phyloP scores from a whole-genome alignment of 495 filamentous ascomycete species.

The Bombardia bombarda region DNA sequence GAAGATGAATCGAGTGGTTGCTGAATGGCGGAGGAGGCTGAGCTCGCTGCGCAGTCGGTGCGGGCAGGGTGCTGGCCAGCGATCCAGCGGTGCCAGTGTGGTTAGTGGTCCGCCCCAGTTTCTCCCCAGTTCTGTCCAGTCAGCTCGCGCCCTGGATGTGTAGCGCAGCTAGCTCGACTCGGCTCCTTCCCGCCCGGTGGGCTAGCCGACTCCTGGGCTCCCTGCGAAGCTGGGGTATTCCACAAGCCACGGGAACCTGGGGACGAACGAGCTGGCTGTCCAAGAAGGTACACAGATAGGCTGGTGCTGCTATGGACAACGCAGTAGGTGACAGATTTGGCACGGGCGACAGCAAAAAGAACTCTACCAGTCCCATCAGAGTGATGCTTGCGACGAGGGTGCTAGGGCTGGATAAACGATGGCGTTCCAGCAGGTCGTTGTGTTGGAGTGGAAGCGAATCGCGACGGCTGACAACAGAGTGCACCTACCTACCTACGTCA shows the following conservation, averaged over 20 bases:
- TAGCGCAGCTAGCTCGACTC: not conserved
- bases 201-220: not conserved
- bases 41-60: not conserved
- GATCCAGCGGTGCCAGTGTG: too few species aligned
- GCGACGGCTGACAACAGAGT: too few species aligned
- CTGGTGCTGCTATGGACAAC: not conserved
- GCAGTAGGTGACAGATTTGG: not conserved
- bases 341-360: not conserved
- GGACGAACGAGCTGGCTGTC: too few species aligned
- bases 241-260: too few species aligned
- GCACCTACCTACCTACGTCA: conserved; percentile 19
- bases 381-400: not conserved
- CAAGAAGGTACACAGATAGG: too few species aligned
- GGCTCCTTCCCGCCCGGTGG: not conserved
- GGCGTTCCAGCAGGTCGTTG: too few species aligned
- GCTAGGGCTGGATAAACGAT: too few species aligned
- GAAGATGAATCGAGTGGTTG: conserved; percentile 1
- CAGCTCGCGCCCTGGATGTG: too few species aligned
- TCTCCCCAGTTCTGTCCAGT: not conserved
- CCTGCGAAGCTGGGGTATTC: too few species aligned
- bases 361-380: not conserved
- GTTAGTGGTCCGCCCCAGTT: too few species aligned
- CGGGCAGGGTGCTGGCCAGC: not conserved
- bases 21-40: not conserved
- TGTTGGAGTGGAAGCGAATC: too few species aligned